Percentiles rank a stretch among this genome's conserved stretches.
Conservation (phyloP, 305 asterid species). For the Fraxinus greggii region DNA sequence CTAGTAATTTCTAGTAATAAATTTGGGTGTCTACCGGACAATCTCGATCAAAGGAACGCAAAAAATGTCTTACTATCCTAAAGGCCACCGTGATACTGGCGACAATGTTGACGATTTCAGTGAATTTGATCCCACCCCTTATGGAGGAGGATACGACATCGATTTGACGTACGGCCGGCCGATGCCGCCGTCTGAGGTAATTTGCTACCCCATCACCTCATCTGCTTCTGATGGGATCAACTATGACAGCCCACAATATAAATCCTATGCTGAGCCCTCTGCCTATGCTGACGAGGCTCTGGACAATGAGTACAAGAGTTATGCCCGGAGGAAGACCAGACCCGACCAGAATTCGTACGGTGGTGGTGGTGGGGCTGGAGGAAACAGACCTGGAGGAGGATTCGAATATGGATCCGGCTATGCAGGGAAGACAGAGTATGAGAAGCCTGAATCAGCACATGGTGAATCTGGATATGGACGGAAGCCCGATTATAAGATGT, state of each 20-base stretch:
- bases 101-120: conserved; percentile 68
- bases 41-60: background rate
- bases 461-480: conserved; percentile 21
- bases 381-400: background rate
- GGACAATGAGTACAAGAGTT: conserved; percentile 76
- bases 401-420: background rate
- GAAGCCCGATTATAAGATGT: background rate
- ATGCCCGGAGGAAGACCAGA: conserved; percentile 55
- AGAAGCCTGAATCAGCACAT: conserved; percentile 21
- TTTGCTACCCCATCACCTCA: conserved; percentile 60
- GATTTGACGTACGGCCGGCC: conserved; percentile 68
- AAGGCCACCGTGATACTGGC: conserved; percentile 51
- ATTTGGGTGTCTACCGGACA: background rate
- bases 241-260: conserved; percentile 72
- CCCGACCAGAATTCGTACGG: conserved; percentile 39
- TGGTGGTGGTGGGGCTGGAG: background rate
- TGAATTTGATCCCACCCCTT: conserved; percentile 79
- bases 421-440: conserved; percentile 18
- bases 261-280: conserved; percentile 69
- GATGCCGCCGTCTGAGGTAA: conserved; percentile 63
- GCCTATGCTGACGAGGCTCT: conserved; percentile 70
- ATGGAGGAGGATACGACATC: conserved; percentile 82
- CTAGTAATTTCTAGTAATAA: background rate
- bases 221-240: conserved; percentile 56
- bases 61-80: conserved; percentile 70